A percentile compares a stretch with the other conserved stretches of the same genome.
Conservation (phyloP, 2,329 filamentous ascomycete species). For the Alternaria brassicicola region DNA sequence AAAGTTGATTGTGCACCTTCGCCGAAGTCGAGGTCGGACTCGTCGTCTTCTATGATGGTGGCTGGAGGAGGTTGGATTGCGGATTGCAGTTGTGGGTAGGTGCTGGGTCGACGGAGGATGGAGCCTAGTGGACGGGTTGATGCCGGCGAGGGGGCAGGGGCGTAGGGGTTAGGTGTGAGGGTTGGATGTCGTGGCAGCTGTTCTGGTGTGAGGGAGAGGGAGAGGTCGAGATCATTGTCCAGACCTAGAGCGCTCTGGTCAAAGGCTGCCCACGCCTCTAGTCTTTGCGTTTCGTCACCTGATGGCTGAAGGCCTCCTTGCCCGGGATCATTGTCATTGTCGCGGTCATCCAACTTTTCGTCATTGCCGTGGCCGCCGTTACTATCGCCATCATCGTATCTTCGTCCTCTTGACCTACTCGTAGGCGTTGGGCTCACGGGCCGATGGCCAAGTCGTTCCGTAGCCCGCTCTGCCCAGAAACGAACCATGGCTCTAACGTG, state of each 20-base stretch:
- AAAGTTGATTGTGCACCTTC: conserved; percentile 25
- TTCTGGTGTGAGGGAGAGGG: conserved; percentile 37
- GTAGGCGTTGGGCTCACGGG: conserved; percentile 34
- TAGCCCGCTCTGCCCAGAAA: conserved; percentile 59
- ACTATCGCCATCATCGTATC: background rate
- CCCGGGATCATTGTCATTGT: conserved; percentile 6
- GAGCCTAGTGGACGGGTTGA: conserved; percentile 15
- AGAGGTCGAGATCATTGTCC: conserved; percentile 37
- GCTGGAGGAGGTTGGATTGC: conserved; percentile 19
- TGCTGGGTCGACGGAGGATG: conserved; percentile 20
- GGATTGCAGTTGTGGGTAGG: conserved; percentile 25
- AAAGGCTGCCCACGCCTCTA: conserved; percentile 49
- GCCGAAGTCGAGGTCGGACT: conserved; percentile 11
- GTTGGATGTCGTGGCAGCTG: conserved; percentile 2
- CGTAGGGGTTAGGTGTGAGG: conserved; percentile 2
- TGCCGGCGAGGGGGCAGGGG: conserved; percentile 4
- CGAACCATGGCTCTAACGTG: conserved; percentile 62
- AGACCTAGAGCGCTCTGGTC: conserved; percentile 42
- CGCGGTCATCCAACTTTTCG: background rate
- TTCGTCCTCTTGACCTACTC: conserved; percentile 19
- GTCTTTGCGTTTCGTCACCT: conserved; percentile 40
- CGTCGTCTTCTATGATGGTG: conserved; percentile 30
- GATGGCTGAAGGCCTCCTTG: background rate
- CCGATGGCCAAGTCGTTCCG: conserved; percentile 33
- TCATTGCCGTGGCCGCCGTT: background rate